Base-by-base conservation (phyloP, 2,329 filamentous ascomycete genomes). In the Penicillium paneum region DNA sequence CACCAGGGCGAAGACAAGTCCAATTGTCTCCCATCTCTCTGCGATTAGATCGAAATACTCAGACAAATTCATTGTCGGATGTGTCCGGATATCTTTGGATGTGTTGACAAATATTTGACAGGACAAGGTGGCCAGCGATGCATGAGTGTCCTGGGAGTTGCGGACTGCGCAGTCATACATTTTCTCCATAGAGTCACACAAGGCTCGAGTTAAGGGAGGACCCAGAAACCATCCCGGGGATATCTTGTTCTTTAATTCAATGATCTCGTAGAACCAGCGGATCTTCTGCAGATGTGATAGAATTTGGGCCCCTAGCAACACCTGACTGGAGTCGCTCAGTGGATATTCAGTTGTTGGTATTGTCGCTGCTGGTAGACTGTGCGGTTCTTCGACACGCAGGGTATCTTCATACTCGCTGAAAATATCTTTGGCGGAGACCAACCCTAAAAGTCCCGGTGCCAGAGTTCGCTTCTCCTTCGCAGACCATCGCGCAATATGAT, bases 1-100 rank as follows among this genome's bases (percentile, higher is more conserved):
- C 2, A 55, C 32, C 26, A 57, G 42, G 3, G 49, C 45, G 36
- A 65, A 57, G 3, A 65, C 11, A n/a, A 62, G 34, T 0, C 54
- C 54, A 17, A 64, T 38, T 11, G 48, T 56, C 6, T 65, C 63
- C 63, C 63, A 65, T 28, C 63, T 56, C 2, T 53, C 36, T 0
- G 53, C n/a, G 10, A 35, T 46, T 3, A 41, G 17, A 5, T 43
- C 10, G 8, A 64, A 51, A 32, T 65, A 65, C 6, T 65, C 60
- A 3, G 35, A 11, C 5, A 62, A 21, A 0, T 39, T 38, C 55
- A 63, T 64, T 1, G 49, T 38, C 3, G 48, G 28, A 38, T 56
- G 46, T 8, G 53, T 47, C 31, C 32, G n/a, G 54, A 48, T 13
- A 55, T 57, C 34, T 54, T 55, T n/a, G 1, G 45, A 39, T 31